Evolutionary conservation across 2,329 filamentous ascomycete species (phyloP).

Genomic region (Cryphonectria radicalis): DNA sequence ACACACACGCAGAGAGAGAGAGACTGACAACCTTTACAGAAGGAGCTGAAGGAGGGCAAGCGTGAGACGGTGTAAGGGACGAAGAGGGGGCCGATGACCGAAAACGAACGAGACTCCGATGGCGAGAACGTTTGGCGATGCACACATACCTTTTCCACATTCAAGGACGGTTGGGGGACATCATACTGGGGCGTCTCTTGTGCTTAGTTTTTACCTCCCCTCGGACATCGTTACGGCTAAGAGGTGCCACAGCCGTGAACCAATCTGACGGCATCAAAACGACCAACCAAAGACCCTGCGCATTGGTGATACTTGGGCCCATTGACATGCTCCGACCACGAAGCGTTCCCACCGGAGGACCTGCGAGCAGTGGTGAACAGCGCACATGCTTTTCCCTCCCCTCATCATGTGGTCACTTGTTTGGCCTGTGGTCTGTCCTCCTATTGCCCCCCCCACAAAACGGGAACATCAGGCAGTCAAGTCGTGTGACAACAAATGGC

Average conservation of each 20-base stretch:
- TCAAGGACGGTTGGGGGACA: conserved; percentile 27
- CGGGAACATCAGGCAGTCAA: background rate
- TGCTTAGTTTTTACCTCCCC: conserved; percentile 26
- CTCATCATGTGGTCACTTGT: conserved; percentile 1
- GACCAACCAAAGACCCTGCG: conserved; percentile 7
- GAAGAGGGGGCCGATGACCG: conserved; percentile 19
- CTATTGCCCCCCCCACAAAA: background rate
- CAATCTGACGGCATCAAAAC: conserved; percentile 29
- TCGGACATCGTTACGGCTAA: conserved; percentile 20
- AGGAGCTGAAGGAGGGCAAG: conserved; percentile 97
- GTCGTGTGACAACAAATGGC: conserved; percentile 42
- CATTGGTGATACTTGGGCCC: conserved; percentile 14
- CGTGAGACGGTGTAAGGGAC: conserved; percentile 74
- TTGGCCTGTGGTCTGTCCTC: background rate
- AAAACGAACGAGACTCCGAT: conserved; percentile 32
- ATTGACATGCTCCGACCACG: conserved; percentile 27
- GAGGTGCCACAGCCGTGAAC: conserved; percentile 27
- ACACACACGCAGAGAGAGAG: too few relatives aligned
- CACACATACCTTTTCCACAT: conserved; percentile 16
- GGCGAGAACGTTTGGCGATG: conserved; percentile 26
- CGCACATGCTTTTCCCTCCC: background rate
- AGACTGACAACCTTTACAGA: conserved; percentile 58
- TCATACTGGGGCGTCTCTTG: conserved; percentile 28
- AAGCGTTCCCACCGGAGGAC: background rate
- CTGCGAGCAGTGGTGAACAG: background rate